Conservation (phyloP, 352 stramenopile genomes). For the Phytophthora tentaculata region DNA sequence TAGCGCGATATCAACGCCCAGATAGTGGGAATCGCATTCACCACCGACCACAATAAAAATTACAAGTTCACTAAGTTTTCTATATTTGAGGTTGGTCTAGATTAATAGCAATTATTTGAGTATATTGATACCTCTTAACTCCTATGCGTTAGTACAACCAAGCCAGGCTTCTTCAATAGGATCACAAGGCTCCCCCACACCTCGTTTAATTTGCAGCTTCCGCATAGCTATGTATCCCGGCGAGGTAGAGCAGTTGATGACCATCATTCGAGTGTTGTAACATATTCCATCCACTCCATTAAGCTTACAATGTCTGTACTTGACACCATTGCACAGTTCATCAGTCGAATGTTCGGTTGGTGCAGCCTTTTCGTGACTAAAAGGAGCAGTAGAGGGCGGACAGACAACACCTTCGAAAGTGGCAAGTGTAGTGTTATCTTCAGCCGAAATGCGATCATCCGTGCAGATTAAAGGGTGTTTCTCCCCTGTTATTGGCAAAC, state of each 20-base stretch:
- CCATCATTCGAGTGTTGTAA: background rate
- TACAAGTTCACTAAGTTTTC: too few species aligned
- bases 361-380: background rate
- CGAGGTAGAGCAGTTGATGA: background rate
- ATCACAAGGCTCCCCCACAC: background rate
- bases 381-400: background rate
- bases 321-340: background rate
- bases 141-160: background rate
- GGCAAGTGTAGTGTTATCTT: conserved; percentile 13
- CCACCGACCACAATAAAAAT: too few species aligned
- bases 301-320: background rate
- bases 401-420: background rate
- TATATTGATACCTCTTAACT: background rate
- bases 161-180: background rate
- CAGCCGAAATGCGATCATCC: conserved; percentile 16
- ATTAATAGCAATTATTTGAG: background rate
- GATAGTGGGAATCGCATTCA: too few species aligned
- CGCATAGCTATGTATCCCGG: background rate
- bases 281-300: background rate
- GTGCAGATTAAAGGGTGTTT: conserved; percentile 26
- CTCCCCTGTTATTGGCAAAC: conserved; percentile 29
- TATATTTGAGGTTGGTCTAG: too few species aligned
- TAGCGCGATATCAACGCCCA: too few species aligned
- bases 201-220: background rate
- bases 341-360: background rate